Base-by-base conservation (phyloP, 2,329 filamentous ascomycete genomes). In the Ophiostoma ulmi region DNA sequence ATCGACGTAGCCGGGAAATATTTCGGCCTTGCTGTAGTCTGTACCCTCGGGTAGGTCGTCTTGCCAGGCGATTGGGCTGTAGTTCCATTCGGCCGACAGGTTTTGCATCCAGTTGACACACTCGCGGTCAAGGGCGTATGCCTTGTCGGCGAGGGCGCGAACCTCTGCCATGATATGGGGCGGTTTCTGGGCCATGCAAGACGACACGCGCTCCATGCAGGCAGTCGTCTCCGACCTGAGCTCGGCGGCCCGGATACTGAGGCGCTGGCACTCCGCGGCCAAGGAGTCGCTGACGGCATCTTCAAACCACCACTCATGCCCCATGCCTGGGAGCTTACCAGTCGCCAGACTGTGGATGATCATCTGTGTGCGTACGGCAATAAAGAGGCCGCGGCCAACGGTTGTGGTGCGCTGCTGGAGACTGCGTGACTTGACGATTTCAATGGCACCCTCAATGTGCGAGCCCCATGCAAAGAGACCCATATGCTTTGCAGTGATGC, bases 391-490 rank as follows among this genome's bases (percentile, higher is more conserved):
- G 41, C 85, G 76, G 0, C 87, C 87, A 2, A 81, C 79, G 76
- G 83, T 84, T 17, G 85, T 87, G 61, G 80, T 79, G 11, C 87
- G 76, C 74, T 88, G 86, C 73, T 84, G 83, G 74, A 82, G 83
- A 5, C 87, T 86, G 65, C 87, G 83, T 11, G 84, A 82, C 76
- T 85, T 86, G 69, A 87, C 85, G 1, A 89, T 79, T 73, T 87
- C 84, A 41, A 89, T 84, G n/a, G 87, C 87, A 3, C 87, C 87
- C 72, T 88, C 85, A n/a, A 86, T 83, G 74, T 90, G 87, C 11
- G 86, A 87, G 4, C 86, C 86, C 87, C 87, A 90, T 1, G 86
- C 86, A 70, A 84, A 79, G 76, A 84, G 83, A 44, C 83, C 85
- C 68, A 85, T 78, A 69, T 85, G 82, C 71, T 83, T 84, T 14